Base-by-base conservation (phyloP, 148 eudicot genomes). In the Rhododendron ferrugineum region DNA sequence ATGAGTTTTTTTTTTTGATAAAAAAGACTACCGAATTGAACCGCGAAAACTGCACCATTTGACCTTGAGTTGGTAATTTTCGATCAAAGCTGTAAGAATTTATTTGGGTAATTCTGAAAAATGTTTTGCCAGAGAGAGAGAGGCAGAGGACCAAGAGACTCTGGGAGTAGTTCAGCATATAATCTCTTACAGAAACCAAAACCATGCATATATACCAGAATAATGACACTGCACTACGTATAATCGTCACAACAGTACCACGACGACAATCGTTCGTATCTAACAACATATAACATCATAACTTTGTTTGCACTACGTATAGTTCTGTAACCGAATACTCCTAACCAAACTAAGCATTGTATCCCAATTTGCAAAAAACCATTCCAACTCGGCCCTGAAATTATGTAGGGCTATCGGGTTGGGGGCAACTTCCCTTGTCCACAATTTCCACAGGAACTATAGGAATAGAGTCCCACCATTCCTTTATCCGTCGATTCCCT, bases 391-490 rank as follows among this genome's bases (percentile, higher is more conserved):
- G 7, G n/a, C 62, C 34, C 23, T 49, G 54, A 16, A 79, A 49
- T 82, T 64, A 82, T 22, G 86, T 58, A 28, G 79, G 88, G 54
- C 56, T 46, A 5, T 80, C 58, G 18, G 90, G 88, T 40, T 30
- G 37, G 75, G 36, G 75, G 75, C 75, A 30, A 70, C 75, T 32
- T 70, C 40, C 78, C 42, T 89, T 87, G 62, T 95, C 93, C 1
- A 88, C 85, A 30, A 91, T 44, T 74, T 97, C 89, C 40, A 97
- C 94, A 11, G 96, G 98, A 42, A 92, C 75, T 32, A 94, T 89
- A 1, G 98, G 99, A 68, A 97, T 97, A 0, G 98, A 97, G 62
- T 95, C 96, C 99, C 99, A 97, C 98, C 99, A 97, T 86, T 95
- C 99, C 84, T 87, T 90, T 56, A 93, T 37, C 22, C 98, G 87